These are phyloP conservation scores for Coprinopsis marcescibilis DNA, from an alignment of 768 basidiomycete genomes.

Conservation along the genomic window DNA sequence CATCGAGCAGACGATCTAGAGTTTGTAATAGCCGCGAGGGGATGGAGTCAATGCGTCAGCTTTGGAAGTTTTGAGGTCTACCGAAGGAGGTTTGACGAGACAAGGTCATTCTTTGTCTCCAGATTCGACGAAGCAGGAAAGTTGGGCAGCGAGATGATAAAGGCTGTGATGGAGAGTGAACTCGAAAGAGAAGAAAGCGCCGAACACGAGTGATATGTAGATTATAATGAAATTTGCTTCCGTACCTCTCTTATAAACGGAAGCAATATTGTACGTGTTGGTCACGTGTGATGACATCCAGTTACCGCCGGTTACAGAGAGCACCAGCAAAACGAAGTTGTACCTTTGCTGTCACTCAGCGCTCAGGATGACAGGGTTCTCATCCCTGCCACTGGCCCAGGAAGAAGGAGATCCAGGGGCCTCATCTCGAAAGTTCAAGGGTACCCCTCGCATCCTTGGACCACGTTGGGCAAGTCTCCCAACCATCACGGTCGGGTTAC, in stretches of 20 bases:
- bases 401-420: slow-evolving; percentile 32
- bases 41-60: slow-evolving; percentile 93
- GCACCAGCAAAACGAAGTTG: not conserved
- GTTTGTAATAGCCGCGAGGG: slow-evolving; percentile 88
- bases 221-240: no score
- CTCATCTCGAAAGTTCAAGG: slow-evolving; percentile 33
- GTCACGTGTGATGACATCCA: not conserved
- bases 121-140: slow-evolving; percentile 83
- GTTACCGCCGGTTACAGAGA: not conserved
- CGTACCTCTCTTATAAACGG: no score
- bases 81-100: slow-evolving; percentile 70
- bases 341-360: not conserved
- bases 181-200: slow-evolving; percentile 29
- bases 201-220: no score
- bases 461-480: slow-evolving; percentile 66
- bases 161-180: slow-evolving; percentile 69
- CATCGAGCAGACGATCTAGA: slow-evolving; percentile 89
- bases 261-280: no score
- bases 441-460: slow-evolving; percentile 56
- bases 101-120: slow-evolving; percentile 76
- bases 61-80: slow-evolving; percentile 93
- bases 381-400: slow-evolving; percentile 39
- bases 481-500: slow-evolving; percentile 66
- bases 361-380: slow-evolving; percentile 49
- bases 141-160: slow-evolving; percentile 86